Base-by-base conservation (phyloP, 495 filamentous ascomycete genomes). In the Evernia prunastri region DNA sequence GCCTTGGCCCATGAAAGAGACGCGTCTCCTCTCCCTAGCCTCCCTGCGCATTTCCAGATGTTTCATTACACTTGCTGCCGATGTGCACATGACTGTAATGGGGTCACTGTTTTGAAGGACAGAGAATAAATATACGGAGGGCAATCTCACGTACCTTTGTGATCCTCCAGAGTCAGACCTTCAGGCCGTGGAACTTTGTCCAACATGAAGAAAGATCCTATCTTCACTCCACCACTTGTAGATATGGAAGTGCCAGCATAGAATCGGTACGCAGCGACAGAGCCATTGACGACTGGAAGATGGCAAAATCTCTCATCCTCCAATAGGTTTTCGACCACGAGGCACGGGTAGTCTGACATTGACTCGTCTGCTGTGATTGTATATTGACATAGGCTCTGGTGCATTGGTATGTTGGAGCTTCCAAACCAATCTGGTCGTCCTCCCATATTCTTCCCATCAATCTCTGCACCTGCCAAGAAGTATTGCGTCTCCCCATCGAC, bases 401-500 rank as follows among this genome's bases (percentile, higher is more conserved):
- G n/a, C 23, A 13, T 25, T 12, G 45, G 8, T 49, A 25, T 27
- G 2, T 23, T 13, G 45, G 45, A 49, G 45, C 45, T 8, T 45
- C 42, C 42, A 20, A 45, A 45, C 42, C 42, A 45, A 13, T 49
- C n/a, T 27, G 10, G n/a, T n/a, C 10, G 45, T 49, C 45, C n/a
- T 3, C 25, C 4, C 45, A 49, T 13, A 25, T 25, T 49, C 45
- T 49, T 49, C 5, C 45, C 20, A 45, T 45, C 45, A 12, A 49
- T n/a, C 20, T 49, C 45, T 0, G 45, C 45, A 0, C n/a, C 45
- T 25, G 45, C 45, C 45, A 25, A 25, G n/a, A 49, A 49, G n/a
- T 49, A 49, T n/a, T 49, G 45, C 23, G 45, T 49, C 10, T 49
- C n/a, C 45, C 45, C 45, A 25, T 49, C 45, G 45, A 49, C 25